A percentile compares a stretch with the other conserved stretches of the same genome.
These are phyloP conservation scores for Hippophae tibetana DNA, from an alignment of 306 rosid genomes.

Conservation along the genomic window DNA sequence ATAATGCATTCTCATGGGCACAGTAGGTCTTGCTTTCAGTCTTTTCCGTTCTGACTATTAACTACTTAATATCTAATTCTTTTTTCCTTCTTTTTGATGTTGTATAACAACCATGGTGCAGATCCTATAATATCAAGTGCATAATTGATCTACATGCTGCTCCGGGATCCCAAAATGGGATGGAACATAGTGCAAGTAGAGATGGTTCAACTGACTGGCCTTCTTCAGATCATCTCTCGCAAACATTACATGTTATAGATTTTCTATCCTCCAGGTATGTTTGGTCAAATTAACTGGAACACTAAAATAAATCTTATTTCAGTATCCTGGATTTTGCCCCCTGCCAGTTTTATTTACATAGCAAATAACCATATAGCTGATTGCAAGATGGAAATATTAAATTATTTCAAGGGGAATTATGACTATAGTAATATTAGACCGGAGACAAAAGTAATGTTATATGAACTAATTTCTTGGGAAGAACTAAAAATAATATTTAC, in stretches of 20 bases:
- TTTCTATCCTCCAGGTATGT: conserved; percentile 74
- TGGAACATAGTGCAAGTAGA: conserved; percentile 90
- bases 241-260: conserved; percentile 62
- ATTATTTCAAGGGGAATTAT: too few species aligned
- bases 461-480: too few species aligned
- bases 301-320: neutral
- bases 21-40: conserved; percentile 50
- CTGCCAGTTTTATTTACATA: too few species aligned
- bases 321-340: neutral
- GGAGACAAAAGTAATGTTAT: too few species aligned
- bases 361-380: too few species aligned
- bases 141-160: conserved; percentile 91
- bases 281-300: conserved; percentile 1
- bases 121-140: conserved; percentile 66
- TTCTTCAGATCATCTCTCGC: conserved; percentile 42
- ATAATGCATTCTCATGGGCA: conserved; percentile 94
- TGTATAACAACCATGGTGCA: conserved; percentile 30
- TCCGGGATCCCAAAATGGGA: conserved; percentile 88
- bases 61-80: conserved; percentile 7
- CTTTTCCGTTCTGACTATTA: conserved; percentile 12
- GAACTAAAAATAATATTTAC: too few species aligned
- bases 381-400: too few species aligned
- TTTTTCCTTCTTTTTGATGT: conserved; percentile 12
- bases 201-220: conserved; percentile 82
- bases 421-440: too few species aligned